These are phyloP conservation scores for Dothistroma septosporum DNA, from an alignment of 2,329 filamentous ascomycete genomes.

Conservation along the genomic window DNA sequence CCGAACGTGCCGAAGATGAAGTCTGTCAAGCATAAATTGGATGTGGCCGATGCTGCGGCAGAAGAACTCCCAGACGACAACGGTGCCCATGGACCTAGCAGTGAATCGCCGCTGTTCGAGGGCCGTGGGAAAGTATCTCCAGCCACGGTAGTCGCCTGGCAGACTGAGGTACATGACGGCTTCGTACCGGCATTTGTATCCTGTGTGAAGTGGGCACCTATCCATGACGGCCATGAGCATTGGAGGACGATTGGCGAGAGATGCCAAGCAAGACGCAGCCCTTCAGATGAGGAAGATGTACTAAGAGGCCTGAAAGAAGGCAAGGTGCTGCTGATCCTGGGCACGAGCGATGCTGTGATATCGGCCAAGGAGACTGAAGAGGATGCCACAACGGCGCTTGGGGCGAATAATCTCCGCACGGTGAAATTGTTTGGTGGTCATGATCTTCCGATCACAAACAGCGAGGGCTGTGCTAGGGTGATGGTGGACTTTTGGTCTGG, in stretches of 20 bases:
- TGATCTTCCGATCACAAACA: slow-evolving; percentile 63
- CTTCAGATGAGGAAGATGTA: slow-evolving; percentile 23
- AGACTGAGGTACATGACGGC: slow-evolving; percentile 61
- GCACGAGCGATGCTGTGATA: slow-evolving; percentile 63
- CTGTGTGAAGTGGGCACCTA: slow-evolving; percentile 65
- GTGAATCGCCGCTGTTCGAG: slow-evolving; percentile 44
- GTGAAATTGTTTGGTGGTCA: slow-evolving; percentile 61
- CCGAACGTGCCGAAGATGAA: slow-evolving; percentile 8
- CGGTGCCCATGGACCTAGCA: slow-evolving; percentile 22
- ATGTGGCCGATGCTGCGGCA: slow-evolving; percentile 16
- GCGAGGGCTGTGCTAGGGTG: slow-evolving; percentile 55
- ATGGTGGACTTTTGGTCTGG: slow-evolving; percentile 43
- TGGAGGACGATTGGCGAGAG: slow-evolving; percentile 57
- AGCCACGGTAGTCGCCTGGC: slow-evolving; percentile 63
- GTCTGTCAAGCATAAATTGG: slow-evolving; percentile 3
- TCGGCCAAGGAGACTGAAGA: slow-evolving; percentile 59
- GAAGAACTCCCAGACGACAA: slow-evolving; percentile 23
- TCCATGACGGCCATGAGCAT: slow-evolving; percentile 58
- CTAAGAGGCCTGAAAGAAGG: slow-evolving; percentile 39
- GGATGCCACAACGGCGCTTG: slow-evolving; percentile 57
- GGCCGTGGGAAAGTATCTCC: slow-evolving; percentile 54
- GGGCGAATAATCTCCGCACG: slow-evolving; percentile 55
- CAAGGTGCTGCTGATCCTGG: slow-evolving; percentile 63
- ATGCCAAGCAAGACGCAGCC: slow-evolving; percentile 43
- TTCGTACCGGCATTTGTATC: slow-evolving; percentile 69